Base-by-base conservation (phyloP, 805 yeast species). In the Hanseniaspora thailandica region DNA sequence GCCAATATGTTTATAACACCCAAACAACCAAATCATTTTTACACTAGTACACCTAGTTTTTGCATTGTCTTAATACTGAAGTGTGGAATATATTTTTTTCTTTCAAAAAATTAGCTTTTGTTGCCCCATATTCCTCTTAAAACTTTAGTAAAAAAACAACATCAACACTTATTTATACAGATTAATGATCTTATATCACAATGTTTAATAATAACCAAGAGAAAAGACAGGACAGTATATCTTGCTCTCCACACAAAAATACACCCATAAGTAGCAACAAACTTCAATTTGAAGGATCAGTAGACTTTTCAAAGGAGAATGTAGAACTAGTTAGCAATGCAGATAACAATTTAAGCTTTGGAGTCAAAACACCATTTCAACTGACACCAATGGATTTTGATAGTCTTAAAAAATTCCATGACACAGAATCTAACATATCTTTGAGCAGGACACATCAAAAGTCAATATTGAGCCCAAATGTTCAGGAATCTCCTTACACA, bases 341-440 rank as follows among this genome's bases (percentile, higher is more conserved):
- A 15, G 48, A 51, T 19, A 43, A 22, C 38, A n/a, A 8, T 22
- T 28, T 40, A 13, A 36, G 39, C 20, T 28, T 33, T 25, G 55
- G 50, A 33, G 35, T 44, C 5, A 33, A 40, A 22, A 52, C 55
- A 8, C 55, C 55, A 6, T 52, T 52, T 17, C 50, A 46, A 10
- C 22, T 52, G 15, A 41, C 44, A n/a, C 52, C 55, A 5, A 38
- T 40, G 26, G 52, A 47, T 5, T 52, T 52, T 52, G 52, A 47
- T 6, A 52, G 55, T 41, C 28, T 49, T 9, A 49, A 41, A 36
- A 49, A 43, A 10, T 49, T 40, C 20, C 30, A 34, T 34, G 20
- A 25, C 13, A 33, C 28, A 5, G 53, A 49, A 13, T 30, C 45
- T 17, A 19, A n/a, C n/a, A 43, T 43, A 5, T 25, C 45, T 17